Percentiles rank a stretch among this genome's conserved stretches.
These are phyloP conservation scores for Pseudogymnoascus sp. DNA, from an alignment of 2,329 filamentous ascomycete species.

Conservation along the genomic window DNA sequence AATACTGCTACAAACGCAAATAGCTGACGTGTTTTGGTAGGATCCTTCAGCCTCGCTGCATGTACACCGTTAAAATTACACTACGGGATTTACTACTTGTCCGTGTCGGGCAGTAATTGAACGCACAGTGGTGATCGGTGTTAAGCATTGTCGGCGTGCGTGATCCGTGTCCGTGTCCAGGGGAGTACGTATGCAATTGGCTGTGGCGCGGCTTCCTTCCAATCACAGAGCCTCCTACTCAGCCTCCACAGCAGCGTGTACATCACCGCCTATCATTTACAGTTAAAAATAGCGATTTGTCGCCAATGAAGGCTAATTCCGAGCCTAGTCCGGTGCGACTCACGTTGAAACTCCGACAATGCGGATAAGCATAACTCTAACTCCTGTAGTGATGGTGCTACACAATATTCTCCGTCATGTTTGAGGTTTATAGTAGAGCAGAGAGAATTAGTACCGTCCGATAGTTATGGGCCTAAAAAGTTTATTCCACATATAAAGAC, in stretches of 20 bases:
- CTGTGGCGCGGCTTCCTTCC: neutral
- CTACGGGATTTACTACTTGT: neutral
- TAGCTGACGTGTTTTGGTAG: neutral
- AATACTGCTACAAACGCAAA: neutral
- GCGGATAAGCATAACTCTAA: neutral
- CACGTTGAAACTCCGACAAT: neutral
- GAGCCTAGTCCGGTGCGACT: neutral
- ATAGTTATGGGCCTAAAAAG: neutral
- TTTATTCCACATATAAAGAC: neutral
- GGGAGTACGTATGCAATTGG: neutral
- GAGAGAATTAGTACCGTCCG: neutral
- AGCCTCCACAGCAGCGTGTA: neutral
- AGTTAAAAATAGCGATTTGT: neutral
- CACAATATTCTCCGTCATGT: neutral
- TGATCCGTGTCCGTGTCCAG: neutral
- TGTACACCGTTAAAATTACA: neutral
- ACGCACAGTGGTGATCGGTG: neutral
- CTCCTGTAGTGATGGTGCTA: neutral
- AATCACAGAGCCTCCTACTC: slow-evolving; percentile 5
- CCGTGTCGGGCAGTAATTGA: neutral
- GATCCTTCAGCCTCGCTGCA: slow-evolving; percentile 3
- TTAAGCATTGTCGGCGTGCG: neutral
- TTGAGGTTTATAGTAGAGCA: neutral
- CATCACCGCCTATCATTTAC: neutral
- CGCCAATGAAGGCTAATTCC: neutral